Evolutionary conservation across 345 rosid species (phyloP).

Genomic region (Lepidium didymum): DNA sequence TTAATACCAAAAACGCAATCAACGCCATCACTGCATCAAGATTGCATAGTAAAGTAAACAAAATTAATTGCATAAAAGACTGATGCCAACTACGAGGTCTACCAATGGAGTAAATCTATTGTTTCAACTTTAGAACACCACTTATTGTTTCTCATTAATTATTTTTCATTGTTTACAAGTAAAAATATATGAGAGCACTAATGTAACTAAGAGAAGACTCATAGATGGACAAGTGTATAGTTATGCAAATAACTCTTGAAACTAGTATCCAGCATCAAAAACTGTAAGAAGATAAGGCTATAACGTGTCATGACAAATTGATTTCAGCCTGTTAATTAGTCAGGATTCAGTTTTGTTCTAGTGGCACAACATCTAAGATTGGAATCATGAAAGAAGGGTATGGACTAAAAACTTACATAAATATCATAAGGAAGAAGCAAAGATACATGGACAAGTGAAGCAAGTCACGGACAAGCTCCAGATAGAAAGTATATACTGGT

Average conservation of each 20-base stretch:
- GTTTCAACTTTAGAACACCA: background rate
- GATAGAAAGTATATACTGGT: constrained; percentile 86
- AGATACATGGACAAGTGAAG: constrained; percentile 92
- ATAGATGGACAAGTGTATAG: background rate
- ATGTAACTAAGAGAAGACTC: background rate
- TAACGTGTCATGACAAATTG: background rate
- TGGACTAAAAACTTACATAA: constrained; percentile 58
- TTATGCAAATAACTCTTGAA: background rate
- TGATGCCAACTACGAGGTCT: background rate
- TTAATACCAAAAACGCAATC: background rate
- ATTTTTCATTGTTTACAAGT: background rate
- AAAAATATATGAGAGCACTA: background rate
- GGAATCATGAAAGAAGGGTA: background rate
- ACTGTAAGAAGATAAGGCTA: background rate
- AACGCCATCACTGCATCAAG: background rate
- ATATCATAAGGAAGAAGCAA: constrained; percentile 94
- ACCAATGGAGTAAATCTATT: background rate
- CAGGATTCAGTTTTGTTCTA: background rate
- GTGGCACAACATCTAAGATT: background rate
- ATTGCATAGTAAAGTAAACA: background rate
- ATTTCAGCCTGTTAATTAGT: background rate
- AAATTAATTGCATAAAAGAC: background rate
- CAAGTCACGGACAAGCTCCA: constrained; percentile 92
- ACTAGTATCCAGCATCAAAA: background rate
- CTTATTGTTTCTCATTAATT: background rate